A percentile compares a stretch with the other conserved stretches of the same genome.
Evolutionary conservation across 306 rosid genomes (phyloP).

Genomic region (Quercus alba): DNA sequence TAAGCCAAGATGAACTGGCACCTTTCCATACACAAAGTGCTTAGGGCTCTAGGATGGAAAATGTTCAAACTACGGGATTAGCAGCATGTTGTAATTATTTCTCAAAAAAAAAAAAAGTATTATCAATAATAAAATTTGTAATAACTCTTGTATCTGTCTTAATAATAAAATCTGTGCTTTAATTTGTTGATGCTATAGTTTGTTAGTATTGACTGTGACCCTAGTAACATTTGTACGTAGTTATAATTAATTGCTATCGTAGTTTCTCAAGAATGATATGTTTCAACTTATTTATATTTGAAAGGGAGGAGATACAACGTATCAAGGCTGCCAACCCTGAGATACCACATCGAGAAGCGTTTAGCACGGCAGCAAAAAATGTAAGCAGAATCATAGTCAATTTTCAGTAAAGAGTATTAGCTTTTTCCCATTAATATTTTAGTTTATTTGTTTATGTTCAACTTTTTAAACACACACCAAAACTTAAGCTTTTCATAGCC

Average conservation of each 20-base stretch:
- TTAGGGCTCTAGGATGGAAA: too few species aligned
- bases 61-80: too few species aligned
- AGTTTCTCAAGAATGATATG: neutral
- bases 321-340: constrained; percentile 91
- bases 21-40: too few species aligned
- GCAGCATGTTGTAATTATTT: too few species aligned
- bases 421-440: too few species aligned
- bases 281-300: constrained; percentile 23
- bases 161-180: too few species aligned
- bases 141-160: accelerated
- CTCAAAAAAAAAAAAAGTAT: too few species aligned
- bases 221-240: neutral
- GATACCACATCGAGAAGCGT: constrained; percentile 97
- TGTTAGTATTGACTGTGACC: neutral
- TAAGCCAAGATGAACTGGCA: too few species aligned
- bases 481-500: neutral
- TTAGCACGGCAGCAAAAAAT: constrained; percentile 92
- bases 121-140: too few species aligned
- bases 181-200: too few species aligned
- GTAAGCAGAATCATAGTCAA: constrained; percentile 22
- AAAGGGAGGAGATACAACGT: constrained; percentile 94
- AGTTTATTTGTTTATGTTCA: too few species aligned
- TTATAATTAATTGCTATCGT: too few species aligned
- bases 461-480: neutral
- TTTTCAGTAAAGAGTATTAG: neutral